Evolutionary conservation across 1,284 basidiomycete genomes (phyloP).

Genomic region (Sanghuangporus baumii): DNA sequence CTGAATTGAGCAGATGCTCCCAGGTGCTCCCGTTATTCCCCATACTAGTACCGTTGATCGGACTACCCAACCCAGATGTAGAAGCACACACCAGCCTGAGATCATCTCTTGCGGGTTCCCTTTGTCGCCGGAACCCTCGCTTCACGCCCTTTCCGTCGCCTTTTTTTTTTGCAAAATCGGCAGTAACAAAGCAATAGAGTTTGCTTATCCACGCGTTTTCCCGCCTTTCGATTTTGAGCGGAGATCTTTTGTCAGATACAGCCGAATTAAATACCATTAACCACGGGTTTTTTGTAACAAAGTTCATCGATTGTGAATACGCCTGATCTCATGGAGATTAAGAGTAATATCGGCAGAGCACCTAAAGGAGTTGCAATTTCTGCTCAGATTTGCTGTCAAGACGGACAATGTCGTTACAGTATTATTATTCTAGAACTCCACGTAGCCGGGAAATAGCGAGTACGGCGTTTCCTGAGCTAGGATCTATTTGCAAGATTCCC

Average conservation of each 20-base stretch:
- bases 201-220: neutral
- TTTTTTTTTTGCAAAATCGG: neutral
- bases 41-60: constrained; percentile 1
- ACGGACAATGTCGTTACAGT: no score
- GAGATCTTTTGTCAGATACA: neutral
- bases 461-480: neutral
- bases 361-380: neutral
- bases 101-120: neutral
- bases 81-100: neutral
- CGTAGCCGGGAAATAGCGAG: neutral
- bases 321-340: neutral
- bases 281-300: neutral
- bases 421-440: neutral
- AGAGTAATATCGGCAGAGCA: neutral
- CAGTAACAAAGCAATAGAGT: neutral
- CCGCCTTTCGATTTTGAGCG: neutral
- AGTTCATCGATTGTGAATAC: neutral
- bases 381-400: neutral
- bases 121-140: neutral
- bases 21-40: neutral
- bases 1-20: neutral
- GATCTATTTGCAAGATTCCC: neutral
- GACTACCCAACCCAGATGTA: neutral
- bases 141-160: neutral
- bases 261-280: neutral